Evolutionary conservation across 176 grass and related monocot genomes (phyloP), one percentile per base, ranked within the genome.

Genomic region (Eremochloa ophiuroides): DNA sequence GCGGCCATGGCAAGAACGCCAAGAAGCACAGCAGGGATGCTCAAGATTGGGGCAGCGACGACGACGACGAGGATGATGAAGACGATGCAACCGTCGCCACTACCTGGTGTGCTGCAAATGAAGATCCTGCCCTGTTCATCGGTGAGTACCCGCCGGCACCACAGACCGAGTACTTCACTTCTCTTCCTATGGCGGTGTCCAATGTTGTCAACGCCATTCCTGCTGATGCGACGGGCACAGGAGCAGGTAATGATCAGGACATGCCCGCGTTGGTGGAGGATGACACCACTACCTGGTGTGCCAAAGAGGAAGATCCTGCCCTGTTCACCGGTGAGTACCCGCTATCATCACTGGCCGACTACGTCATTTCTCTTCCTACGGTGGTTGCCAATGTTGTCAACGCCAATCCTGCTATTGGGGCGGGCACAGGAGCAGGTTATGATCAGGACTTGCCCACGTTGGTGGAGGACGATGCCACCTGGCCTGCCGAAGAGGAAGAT

Each of bases 1-100:
- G 73, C n/a, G 73, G 73, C 51, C 73, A 60, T 7, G 73, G 53
- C 22, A 35, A 37, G 71, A 74, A 74, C 46, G 71, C 29, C 46
- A 33, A 51, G 73, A 76, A 76, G 22, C 7, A 53, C 12, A 40
- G 38, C 51, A 76, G 22, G 51, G 22, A 5, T 0, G 20, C 0
- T 1, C 11, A 39, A 1, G 73, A 40, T 1, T 34, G 29, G 29
- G 71, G 6, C 69, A 33, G 18, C 18, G 46, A 27, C 50, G 73
- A 15, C 2, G 48, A 35, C 1, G 73, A 41, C 17, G 25, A 16
- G 9, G 71, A 73, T 10, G 31, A 38, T 0, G 56, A 12, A 18
- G 28, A 33, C 2, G 27, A 3, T 6, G 17, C 27, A 26, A 12
- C 47, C 3, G 47, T 12, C 7, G 18, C 4, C 14, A 8, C 33